phyloP scores from a whole-genome alignment of 805 yeast genomes.

The Naumovozyma baii region DNA sequence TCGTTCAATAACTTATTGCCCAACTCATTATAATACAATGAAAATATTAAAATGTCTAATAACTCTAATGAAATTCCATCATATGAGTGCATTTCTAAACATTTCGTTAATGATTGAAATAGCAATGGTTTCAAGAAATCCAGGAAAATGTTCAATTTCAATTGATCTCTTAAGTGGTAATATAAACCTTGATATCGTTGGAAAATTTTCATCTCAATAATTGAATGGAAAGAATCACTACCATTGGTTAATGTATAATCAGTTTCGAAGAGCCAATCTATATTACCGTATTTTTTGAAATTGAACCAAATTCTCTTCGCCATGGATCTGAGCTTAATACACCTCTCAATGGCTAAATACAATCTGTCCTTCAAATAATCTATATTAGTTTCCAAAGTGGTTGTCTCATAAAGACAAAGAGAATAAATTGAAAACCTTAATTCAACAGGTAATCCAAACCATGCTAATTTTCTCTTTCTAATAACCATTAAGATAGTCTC shows the following conservation, averaged over 20 bases:
- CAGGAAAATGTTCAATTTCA: conserved; percentile 7
- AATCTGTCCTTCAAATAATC: no score
- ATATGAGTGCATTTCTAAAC: conserved; percentile 5
- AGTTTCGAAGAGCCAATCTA: neutral
- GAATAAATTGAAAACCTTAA: conserved; percentile 7
- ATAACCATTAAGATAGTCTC: conserved; percentile 7
- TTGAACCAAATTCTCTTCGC: neutral
- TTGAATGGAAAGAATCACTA: neutral
- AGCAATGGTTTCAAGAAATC: conserved; percentile 12
- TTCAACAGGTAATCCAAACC: conserved; percentile 15
- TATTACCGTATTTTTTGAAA: neutral
- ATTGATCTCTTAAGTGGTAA: conserved; percentile 8
- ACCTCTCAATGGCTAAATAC: conserved; percentile 3
- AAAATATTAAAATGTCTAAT: conserved; percentile 11
- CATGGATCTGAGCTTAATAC: neutral
- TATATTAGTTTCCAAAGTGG: neutral
- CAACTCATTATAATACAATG: conserved; percentile 4
- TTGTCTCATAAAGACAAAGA: conserved; percentile 6
- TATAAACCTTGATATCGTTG: conserved; percentile 8
- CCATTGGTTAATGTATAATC: neutral
- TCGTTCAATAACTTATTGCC: conserved; percentile 6
- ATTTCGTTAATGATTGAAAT: conserved; percentile 4
- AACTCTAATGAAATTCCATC: conserved; percentile 10
- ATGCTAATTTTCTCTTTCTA: conserved; percentile 7
- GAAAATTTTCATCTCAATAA: conserved; percentile 4